phyloP scores from a whole-genome alignment of 73 alveolate genomes.

The Durusdinium trenchii region DNA sequence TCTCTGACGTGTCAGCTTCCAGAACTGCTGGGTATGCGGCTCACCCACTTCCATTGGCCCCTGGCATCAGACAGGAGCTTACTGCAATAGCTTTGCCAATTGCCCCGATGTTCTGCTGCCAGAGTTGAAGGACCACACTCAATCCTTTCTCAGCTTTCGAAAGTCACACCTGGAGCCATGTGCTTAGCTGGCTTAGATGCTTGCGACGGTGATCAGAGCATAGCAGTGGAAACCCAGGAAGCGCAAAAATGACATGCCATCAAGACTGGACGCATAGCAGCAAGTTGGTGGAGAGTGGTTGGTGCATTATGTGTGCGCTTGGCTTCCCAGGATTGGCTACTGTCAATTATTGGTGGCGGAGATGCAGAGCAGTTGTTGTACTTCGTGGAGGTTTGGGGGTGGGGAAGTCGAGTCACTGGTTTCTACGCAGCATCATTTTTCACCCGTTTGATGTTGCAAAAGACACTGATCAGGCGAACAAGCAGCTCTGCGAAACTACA shows the following conservation, averaged over 20 bases:
- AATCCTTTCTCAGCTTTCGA: slow-evolving; percentile 38
- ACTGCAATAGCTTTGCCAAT: neutral
- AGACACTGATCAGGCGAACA: neutral
- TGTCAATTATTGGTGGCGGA: slow-evolving; percentile 42
- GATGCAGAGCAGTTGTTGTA: slow-evolving; percentile 50
- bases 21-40: neutral
- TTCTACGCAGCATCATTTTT: no score
- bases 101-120: no score
- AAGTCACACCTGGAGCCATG: neutral
- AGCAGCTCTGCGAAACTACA: slow-evolving; percentile 18
- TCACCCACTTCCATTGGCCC: neutral
- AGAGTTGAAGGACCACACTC: slow-evolving; percentile 8
- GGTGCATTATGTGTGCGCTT: neutral
- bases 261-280: slow-evolving; percentile 35
- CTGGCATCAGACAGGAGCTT: slow-evolving; percentile 58
- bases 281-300: neutral
- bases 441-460: neutral
- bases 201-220: neutral
- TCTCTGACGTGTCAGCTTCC: neutral
- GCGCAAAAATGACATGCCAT: slow-evolving; percentile 60
- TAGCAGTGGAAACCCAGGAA: slow-evolving; percentile 1
- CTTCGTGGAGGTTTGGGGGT: slow-evolving; percentile 45
- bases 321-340: slow-evolving; percentile 63
- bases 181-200: neutral
- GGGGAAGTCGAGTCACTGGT: no score